phyloP scores from a whole-genome alignment of 257 asterid species.

The Fraxinus cuspidata region DNA sequence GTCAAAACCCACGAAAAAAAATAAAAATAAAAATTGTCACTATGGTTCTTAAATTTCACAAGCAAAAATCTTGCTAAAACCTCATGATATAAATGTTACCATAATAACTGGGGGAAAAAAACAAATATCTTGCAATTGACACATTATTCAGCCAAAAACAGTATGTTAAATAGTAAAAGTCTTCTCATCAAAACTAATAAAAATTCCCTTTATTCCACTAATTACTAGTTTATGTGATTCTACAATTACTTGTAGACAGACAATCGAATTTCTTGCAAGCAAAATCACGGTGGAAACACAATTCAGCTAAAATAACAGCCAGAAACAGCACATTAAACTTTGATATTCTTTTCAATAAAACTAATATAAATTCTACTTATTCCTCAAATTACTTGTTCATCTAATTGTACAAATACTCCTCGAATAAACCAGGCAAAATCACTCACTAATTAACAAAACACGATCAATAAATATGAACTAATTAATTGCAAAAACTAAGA shows the following conservation, averaged over 20 bases:
- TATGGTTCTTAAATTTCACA: no score
- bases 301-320: background rate
- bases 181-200: no score
- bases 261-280: background rate
- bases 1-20: slow-evolving; percentile 30
- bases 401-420: no score
- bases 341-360: background rate
- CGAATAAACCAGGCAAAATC: no score
- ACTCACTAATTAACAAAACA: background rate
- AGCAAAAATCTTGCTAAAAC: background rate
- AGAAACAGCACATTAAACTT: background rate
- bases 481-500: background rate
- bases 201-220: background rate
- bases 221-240: background rate
- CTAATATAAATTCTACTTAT: background rate
- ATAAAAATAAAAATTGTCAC: background rate
- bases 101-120: no score
- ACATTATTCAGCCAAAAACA: no score
- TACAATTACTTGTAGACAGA: background rate
- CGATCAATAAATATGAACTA: background rate
- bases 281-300: background rate
- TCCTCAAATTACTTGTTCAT: background rate
- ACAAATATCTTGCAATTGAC: no score
- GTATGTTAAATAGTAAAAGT: no score
- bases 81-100: background rate